Percentiles rank a stretch among this genome's conserved stretches.
Evolutionary conservation across 2,329 filamentous ascomycete genomes (phyloP).

Genomic region (Penicillium sp.): DNA sequence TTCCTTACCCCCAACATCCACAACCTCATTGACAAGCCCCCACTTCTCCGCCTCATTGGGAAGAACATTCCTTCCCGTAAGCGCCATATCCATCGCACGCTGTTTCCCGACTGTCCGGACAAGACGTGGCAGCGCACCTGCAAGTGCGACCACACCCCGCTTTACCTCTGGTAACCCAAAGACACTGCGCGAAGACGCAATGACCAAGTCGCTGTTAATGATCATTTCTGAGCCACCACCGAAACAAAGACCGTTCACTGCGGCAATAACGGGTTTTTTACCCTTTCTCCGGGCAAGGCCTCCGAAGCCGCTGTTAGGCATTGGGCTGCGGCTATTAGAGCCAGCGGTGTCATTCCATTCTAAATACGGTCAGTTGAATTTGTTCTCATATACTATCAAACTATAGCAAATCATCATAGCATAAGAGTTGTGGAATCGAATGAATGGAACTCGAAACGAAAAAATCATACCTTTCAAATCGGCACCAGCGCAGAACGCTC

Average conservation of each 20-base stretch:
- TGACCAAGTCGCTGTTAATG: constrained; percentile 69
- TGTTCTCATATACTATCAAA: background rate
- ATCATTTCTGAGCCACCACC: constrained; percentile 78
- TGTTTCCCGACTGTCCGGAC: constrained; percentile 65
- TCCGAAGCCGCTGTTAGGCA: constrained; percentile 41
- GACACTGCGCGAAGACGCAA: constrained; percentile 57
- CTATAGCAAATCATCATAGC: background rate
- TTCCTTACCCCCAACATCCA: constrained; percentile 12
- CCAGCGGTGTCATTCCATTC: constrained; percentile 36
- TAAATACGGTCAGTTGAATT: constrained; percentile 4
- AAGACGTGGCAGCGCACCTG: constrained; percentile 69
- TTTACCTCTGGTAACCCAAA: constrained; percentile 73
- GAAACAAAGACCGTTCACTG: constrained; percentile 72
- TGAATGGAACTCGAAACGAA: background rate
- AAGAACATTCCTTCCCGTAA: constrained; percentile 61
- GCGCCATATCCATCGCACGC: constrained; percentile 70
- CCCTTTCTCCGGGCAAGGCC: constrained; percentile 47
- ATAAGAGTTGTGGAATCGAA: background rate
- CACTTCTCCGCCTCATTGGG: constrained; percentile 63
- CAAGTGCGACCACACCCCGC: constrained; percentile 69
- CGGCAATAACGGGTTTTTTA: constrained; percentile 72
- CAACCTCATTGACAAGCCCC: constrained; percentile 64
- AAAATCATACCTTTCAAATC: constrained; percentile 43
- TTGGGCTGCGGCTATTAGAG: constrained; percentile 13
- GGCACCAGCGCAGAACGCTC: constrained; percentile 48